Evolutionary conservation across 1,139 yeast species (phyloP).

Genomic region (Zhuliangozyma blackwelliae): DNA sequence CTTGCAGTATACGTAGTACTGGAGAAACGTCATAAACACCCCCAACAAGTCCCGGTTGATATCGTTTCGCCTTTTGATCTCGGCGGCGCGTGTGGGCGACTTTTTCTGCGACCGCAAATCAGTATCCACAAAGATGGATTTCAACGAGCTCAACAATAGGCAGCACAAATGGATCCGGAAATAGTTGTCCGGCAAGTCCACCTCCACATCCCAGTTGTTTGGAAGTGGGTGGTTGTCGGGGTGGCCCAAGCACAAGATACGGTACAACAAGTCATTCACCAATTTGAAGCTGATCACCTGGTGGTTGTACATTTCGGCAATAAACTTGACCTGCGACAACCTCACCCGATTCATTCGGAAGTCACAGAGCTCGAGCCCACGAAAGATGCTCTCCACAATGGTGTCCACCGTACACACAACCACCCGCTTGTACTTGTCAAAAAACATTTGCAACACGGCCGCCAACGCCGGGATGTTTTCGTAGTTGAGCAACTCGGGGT

Average conservation of each 20-base stretch:
- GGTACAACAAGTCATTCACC: slow-evolving; percentile 53
- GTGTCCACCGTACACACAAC: slow-evolving; percentile 54
- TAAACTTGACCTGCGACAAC: slow-evolving; percentile 55
- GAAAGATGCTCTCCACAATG: slow-evolving; percentile 56
- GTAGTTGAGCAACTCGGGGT: slow-evolving; percentile 60
- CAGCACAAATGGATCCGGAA: slow-evolving; percentile 62
- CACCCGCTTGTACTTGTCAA: slow-evolving; percentile 32
- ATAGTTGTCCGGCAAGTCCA: slow-evolving; percentile 66
- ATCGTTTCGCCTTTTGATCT: slow-evolving; percentile 9
- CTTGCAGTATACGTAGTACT: slow-evolving; percentile 71
- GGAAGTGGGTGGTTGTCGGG: slow-evolving; percentile 59
- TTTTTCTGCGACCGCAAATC: slow-evolving; percentile 7
- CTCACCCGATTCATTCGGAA: slow-evolving; percentile 58
- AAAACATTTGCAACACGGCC: slow-evolving; percentile 34
- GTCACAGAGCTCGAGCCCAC: slow-evolving; percentile 66
- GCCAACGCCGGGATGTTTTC: slow-evolving; percentile 53
- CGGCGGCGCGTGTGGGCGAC: slow-evolving; percentile 6
- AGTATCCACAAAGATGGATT: slow-evolving; percentile 10
- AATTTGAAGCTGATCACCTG: slow-evolving; percentile 46
- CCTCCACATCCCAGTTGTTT: slow-evolving; percentile 26
- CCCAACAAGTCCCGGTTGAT: slow-evolving; percentile 26
- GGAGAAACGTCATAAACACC: slow-evolving; percentile 59
- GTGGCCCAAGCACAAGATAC: slow-evolving; percentile 66
- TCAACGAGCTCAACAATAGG: slow-evolving; percentile 19
- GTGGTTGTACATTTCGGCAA: slow-evolving; percentile 54